A percentile compares a stretch with the other conserved stretches of the same genome.
Evolutionary conservation across 2,329 filamentous ascomycete species (phyloP).

Genomic region (Cladosporium sp.): DNA sequence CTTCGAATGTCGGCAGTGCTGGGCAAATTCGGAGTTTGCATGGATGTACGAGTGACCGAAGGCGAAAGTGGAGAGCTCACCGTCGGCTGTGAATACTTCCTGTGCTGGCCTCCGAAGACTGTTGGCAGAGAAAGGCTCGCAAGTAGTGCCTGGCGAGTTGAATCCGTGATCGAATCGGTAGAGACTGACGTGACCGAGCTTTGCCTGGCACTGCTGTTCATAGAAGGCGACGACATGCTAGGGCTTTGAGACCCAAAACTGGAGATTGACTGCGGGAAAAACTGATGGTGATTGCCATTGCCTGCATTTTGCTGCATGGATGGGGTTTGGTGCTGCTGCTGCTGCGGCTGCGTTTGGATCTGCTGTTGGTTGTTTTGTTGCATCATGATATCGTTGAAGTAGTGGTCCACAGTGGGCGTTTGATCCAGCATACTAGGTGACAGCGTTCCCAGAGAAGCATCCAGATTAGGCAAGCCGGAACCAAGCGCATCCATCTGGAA

Average conservation of each 20-base stretch:
- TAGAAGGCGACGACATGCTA: slow-evolving; percentile 60
- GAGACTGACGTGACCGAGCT: slow-evolving; percentile 57
- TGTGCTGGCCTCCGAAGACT: slow-evolving; percentile 46
- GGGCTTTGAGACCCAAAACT: slow-evolving; percentile 65
- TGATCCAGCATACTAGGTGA: slow-evolving; percentile 71
- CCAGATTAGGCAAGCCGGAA: slow-evolving; percentile 69
- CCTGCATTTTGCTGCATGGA: slow-evolving; percentile 33
- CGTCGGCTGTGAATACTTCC: slow-evolving; percentile 57
- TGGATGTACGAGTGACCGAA: slow-evolving; percentile 26
- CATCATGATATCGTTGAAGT: slow-evolving; percentile 64
- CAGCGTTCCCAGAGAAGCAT: slow-evolving; percentile 65
- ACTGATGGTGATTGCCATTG: slow-evolving; percentile 57
- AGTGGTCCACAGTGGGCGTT: slow-evolving; percentile 63
- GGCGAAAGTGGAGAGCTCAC: slow-evolving; percentile 50
- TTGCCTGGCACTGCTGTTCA: slow-evolving; percentile 61
- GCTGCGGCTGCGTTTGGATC: slow-evolving; percentile 16
- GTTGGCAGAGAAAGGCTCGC: slow-evolving; percentile 57
- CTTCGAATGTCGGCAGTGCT: slow-evolving; percentile 81
- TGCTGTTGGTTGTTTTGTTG: slow-evolving; percentile 40
- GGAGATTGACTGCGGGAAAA: slow-evolving; percentile 39
- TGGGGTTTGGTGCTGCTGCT: slow-evolving; percentile 12
- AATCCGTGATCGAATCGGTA: slow-evolving; percentile 62
- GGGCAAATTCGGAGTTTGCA: slow-evolving; percentile 56
- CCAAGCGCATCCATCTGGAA: slow-evolving; percentile 72
- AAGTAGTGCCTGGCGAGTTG: slow-evolving; percentile 59